Evolutionary conservation across 805 yeast species (phyloP), one percentile per base, ranked within the genome.

Genomic region (Teunomyces atbi): DNA sequence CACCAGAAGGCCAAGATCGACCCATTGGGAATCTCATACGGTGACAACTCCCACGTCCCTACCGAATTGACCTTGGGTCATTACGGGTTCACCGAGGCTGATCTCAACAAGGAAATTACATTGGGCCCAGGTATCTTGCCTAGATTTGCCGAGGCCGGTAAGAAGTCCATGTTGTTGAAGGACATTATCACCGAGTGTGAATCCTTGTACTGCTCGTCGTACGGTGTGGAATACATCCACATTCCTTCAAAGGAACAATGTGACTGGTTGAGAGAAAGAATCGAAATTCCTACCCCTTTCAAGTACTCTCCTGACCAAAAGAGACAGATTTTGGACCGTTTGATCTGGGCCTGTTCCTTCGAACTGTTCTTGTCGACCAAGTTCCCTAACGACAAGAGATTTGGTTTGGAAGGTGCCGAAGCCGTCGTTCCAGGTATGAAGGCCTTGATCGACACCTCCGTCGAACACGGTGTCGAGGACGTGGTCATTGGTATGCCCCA

Each of bases 401-500:
- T 94, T 64, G 99, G 99, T 70, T 78, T 94, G 49, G 99, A 94
- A 77, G 99, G 99, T 76, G 96, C 96, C 54, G 99, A 94, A 75
- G 78, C 96, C 41, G 86, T 88, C 60, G 88, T 94, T 42, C 98
- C 98, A 39, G 99, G 98, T 76, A 84, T 94, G 78, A 94, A 94
- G 77, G 86, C 97, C 42, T 69, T 94, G 65, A 90, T 94, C 65
- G 99, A 94, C 71, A 84, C 90, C 56, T 80, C 96, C 38, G 98
- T 91, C 42, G 95, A 87, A 56, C 73, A 76, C 51, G 99, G 99
- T 59, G 85, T 92, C 44, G 97, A 91, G 72, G 98, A 92, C 67
- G 84, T 94, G 51, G 95, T 92, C 61, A 86, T 94, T 60, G 99
- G 99, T 76, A 94, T 94, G 98, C 97, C 99, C 45, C 99, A 94